Base-by-base conservation (phyloP, 2,329 filamentous ascomycete genomes). In the Cordyceps cateniannulata region DNA sequence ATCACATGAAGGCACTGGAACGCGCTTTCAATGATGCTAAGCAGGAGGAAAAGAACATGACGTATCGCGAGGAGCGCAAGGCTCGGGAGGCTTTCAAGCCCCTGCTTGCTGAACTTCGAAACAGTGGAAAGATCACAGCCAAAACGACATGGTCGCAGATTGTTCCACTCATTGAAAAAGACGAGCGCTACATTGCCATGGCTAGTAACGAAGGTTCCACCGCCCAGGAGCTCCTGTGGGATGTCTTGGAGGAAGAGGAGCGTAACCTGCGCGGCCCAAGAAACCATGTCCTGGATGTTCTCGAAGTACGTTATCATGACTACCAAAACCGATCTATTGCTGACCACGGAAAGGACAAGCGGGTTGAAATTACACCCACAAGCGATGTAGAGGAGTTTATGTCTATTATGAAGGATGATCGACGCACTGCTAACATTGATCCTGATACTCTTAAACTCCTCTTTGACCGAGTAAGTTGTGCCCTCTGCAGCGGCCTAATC, bases 201-300 rank as follows among this genome's bases (percentile, higher is more conserved):
- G 83, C 93, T 62, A 93, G 92, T 56, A 91, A 96, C 70, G 76
- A 84, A 62, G 93, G 93, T 60, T 96, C 93, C 5, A 89, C 85
- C 5, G 91, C 95, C 16, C 82, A 96, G 65, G 92, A 98, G 69
- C 80, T 99, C 7, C 98, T 99, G 77, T 97, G 93, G 91, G 95
- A 99, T 72, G 80, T 93, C 52, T 82, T 98, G 27, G 95, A 98
- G 72, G 92, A 96, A 72, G 92, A 98, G 73, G 93, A 99, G 70
- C 86, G 90, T 62, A 86, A 88, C n/a, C 79, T 97, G 52, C 88
- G 93, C 63, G 87, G 85, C 54, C 87, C 88, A 53, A 83, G 91
- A 63, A 96, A 95, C 70, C 86, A 92, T 70, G 89, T 96, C 44
- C 79, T 95, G 65, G 92, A 96, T 75, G 91, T 95, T 66, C 81